Percentiles rank a stretch among this genome's conserved stretches.
These are phyloP conservation scores for Glarea lozoyensis DNA, from an alignment of 495 filamentous ascomycete species.

Conservation along the genomic window DNA sequence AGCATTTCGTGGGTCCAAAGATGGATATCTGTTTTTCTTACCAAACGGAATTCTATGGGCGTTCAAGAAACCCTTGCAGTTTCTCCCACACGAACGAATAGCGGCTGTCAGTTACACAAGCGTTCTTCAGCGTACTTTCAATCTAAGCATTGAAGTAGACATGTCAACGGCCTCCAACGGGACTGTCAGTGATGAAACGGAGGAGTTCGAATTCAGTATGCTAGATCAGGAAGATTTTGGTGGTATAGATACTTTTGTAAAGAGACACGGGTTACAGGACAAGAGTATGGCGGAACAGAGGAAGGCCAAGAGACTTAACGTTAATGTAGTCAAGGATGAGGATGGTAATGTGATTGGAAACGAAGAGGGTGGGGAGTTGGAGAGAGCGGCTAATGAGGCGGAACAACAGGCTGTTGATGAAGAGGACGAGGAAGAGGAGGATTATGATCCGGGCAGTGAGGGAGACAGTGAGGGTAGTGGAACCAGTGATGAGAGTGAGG, in stretches of 20 bases:
- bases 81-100: constrained; percentile 72
- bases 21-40: constrained; percentile 88
- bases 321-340: constrained; percentile 50
- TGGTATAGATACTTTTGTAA: constrained; percentile 79
- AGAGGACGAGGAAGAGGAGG: constrained; percentile 75
- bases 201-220: constrained; percentile 79
- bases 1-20: constrained; percentile 86
- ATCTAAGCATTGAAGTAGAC: constrained; percentile 64
- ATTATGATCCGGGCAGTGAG: constrained; percentile 39
- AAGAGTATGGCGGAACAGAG: constrained; percentile 83
- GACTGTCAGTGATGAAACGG: constrained; percentile 21
- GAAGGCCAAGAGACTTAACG: constrained; percentile 67
- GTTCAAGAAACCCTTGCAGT: constrained; percentile 90
- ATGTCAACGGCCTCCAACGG: constrained; percentile 20
- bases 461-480: constrained; percentile 1
- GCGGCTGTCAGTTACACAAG: constrained; percentile 80
- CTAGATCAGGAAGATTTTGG: constrained; percentile 76
- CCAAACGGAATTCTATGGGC: constrained; percentile 81
- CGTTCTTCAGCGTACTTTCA: constrained; percentile 88
- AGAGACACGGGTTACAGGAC: constrained; percentile 74
- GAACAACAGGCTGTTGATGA: constrained; percentile 41
- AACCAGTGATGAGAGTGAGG: background rate
- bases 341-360: constrained; percentile 34
- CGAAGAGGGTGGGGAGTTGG: constrained; percentile 42
- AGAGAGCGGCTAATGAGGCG: constrained; percentile 50